Evolutionary conservation across 805 yeast species (phyloP).

Genomic region (Ogataea angusta): DNA sequence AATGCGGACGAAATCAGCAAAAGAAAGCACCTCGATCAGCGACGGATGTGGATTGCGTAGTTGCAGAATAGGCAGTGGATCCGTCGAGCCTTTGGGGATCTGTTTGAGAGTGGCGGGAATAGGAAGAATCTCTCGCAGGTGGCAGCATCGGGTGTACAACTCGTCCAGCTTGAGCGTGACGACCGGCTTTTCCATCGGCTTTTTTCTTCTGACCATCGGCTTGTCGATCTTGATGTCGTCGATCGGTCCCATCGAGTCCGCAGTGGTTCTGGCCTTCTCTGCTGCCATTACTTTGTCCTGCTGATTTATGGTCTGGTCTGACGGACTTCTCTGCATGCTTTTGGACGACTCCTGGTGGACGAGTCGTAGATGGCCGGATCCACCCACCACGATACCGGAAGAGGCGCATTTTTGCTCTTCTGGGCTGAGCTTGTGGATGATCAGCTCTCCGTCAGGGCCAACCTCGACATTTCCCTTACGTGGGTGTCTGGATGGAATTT

Average conservation of each 20-base stretch:
- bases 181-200: slow-evolving; percentile 35
- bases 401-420: slow-evolving; percentile 39
- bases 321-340: slow-evolving; percentile 6
- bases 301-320: slow-evolving; percentile 28
- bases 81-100: slow-evolving; percentile 69
- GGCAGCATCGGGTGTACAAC: slow-evolving; percentile 90
- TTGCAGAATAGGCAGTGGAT: slow-evolving; percentile 69
- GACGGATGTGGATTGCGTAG: slow-evolving; percentile 88
- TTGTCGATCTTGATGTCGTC: slow-evolving; percentile 57
- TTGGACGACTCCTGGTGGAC: slow-evolving; percentile 23
- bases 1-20: slow-evolving; percentile 82
- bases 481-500: slow-evolving; percentile 84
- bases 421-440: slow-evolving; percentile 33
- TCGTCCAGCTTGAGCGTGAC: slow-evolving; percentile 53
- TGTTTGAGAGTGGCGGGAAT: slow-evolving; percentile 86
- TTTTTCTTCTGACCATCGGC: slow-evolving; percentile 49
- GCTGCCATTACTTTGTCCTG: slow-evolving; percentile 32
- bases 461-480: slow-evolving; percentile 67
- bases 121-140: slow-evolving; percentile 85
- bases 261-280: slow-evolving; percentile 25
- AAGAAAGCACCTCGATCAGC: slow-evolving; percentile 79
- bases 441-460: slow-evolving; percentile 32
- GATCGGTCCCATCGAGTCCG: slow-evolving; percentile 22
- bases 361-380: slow-evolving; percentile 61
- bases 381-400: slow-evolving; percentile 77